A percentile compares a stretch with the other conserved stretches of the same genome.
Evolutionary conservation across 2,329 filamentous ascomycete genomes (phyloP).

Genomic region (Nemania serpens): DNA sequence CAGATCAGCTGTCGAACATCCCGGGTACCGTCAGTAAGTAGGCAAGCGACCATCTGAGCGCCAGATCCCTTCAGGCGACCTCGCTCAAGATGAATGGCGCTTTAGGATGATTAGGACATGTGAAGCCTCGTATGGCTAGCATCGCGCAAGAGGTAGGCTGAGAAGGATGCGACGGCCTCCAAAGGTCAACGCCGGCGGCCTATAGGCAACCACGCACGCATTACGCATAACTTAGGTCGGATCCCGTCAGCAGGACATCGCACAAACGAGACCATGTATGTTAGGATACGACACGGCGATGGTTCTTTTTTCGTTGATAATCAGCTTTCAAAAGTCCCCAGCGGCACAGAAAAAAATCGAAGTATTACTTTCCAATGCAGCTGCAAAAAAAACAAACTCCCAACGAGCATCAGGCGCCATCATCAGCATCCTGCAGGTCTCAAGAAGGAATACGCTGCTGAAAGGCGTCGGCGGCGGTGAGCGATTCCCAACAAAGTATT

Average conservation of each 20-base stretch:
- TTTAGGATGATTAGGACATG: not conserved
- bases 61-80: not conserved
- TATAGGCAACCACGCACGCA: not conserved
- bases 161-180: not conserved
- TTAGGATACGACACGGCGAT: no score
- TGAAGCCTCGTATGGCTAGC: not conserved
- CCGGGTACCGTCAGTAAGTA: not conserved
- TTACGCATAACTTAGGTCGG: no score
- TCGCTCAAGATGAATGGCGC: not conserved
- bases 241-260: not conserved
- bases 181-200: not conserved
- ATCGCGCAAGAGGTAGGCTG: not conserved
- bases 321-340: no score
- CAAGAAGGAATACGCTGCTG: not conserved
- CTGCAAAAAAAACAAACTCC: no score
- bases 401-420: no score
- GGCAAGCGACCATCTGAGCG: no score
- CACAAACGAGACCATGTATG: no score
- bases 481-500: constrained; percentile 5
- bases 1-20: not conserved
- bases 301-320: no score
- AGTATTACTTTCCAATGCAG: no score
- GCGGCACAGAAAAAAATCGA: no score
- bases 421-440: constrained; percentile 11
- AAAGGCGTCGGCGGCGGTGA: constrained; percentile 14